Base-by-base conservation (phyloP, 2,329 filamentous ascomycete species). In the Phyllosticta citrichinensis region DNA sequence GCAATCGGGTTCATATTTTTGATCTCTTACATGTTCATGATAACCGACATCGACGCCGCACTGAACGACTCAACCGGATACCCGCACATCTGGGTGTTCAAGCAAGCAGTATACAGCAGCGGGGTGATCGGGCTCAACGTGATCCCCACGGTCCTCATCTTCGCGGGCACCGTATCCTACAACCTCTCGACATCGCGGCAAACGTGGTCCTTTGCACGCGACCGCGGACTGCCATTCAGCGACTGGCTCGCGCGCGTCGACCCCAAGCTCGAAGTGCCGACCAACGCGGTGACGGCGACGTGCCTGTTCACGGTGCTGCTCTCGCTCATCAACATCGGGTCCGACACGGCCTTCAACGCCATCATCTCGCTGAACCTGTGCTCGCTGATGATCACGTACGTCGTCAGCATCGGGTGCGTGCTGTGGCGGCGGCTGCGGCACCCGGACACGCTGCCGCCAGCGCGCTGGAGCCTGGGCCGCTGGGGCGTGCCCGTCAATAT, bases 281-380 rank as follows among this genome's bases (percentile, higher is more conserved):
- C 25, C 47, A 64, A 65, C 52, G 52, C 63, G 2, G 59, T 66
- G 5, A 62, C 62, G 24, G 35, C 62, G 11, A 61, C 54, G 1
- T 65, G 65, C 64, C 65, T 67, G 53, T 65, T 63, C 2, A 70
- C 66, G 2, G 62, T 66, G 10, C 66, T 76, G 6, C 70, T 79
- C 33, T 74, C 74, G 1, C 65, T 79, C 35, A 77, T 80, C 69
- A 79, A 79, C 63, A 74, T 80, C 60, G 77, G 76, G 40, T 76
- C 74, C 2, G 63, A 68, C 24, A 70, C 72, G 2, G 77, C 76
- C 8, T 71, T 79, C 55, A 73, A 75, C 62, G 76, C 75, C 57
- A 55, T 64, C 53, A 56, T 62, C 54, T 64, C 63, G 2, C 54
- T 64, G 24, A 53, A 52, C 35, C 40, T 59, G 20, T 52, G 55